Evolutionary conservation across 495 filamentous ascomycete genomes (phyloP).

Genomic region (Penicillium longicatenatum): DNA sequence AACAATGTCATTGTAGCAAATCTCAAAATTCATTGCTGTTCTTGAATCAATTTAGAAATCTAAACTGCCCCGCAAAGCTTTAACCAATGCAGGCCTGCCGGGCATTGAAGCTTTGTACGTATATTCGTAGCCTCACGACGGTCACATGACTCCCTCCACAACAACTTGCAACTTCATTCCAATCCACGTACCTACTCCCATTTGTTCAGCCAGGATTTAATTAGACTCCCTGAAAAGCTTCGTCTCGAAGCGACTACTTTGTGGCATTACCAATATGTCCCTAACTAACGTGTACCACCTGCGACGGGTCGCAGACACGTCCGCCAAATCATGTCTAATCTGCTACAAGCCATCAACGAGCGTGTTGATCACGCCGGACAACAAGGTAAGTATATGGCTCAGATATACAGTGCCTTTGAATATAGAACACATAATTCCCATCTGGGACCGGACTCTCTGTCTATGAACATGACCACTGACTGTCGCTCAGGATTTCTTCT

Average conservation of each 20-base stretch:
- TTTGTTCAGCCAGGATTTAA: not conserved
- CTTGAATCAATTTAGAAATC: not conserved
- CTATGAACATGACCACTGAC: constrained; percentile 6
- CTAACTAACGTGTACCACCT: constrained; percentile 84
- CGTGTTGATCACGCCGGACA: constrained; percentile 87
- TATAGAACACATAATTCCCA: not conserved
- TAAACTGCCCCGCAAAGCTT: not conserved
- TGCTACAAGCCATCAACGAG: constrained; percentile 87
- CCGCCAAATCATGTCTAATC: constrained; percentile 80
- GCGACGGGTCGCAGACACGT: constrained; percentile 83
- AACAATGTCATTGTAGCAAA: not conserved
- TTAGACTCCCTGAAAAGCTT: not conserved
- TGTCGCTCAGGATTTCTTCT: constrained; percentile 82
- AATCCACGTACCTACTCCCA: not conserved
- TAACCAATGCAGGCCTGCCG: not conserved
- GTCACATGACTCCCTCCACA: constrained; percentile 15
- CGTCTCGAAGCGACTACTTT: not conserved
- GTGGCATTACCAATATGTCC: constrained; percentile 42
- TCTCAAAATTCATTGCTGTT: not conserved
- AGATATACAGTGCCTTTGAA: too few relatives aligned
- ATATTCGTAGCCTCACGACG: not conserved
- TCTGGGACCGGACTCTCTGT: not conserved
- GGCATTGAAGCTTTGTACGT: not conserved
- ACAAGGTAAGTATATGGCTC: constrained; percentile 64
- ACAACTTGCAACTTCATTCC: constrained; percentile 5